phyloP scores from a whole-genome alignment of 1,139 yeast species.

The Kodamaea arcana region DNA sequence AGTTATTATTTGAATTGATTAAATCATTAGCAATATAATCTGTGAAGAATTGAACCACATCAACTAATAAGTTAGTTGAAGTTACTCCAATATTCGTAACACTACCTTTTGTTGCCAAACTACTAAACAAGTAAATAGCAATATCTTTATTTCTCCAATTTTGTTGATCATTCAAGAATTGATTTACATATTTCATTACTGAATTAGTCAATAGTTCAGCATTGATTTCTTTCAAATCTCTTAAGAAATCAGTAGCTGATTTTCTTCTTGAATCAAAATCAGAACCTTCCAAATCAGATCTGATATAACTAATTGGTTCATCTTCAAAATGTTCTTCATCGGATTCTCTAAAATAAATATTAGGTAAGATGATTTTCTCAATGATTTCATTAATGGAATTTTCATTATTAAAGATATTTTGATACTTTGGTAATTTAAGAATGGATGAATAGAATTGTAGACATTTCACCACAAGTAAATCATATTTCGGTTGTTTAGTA shows the following conservation, averaged over 20 bases:
- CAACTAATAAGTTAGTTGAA: slow-evolving; percentile 76
- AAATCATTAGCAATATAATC: slow-evolving; percentile 80
- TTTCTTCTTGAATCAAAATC: slow-evolving; percentile 91
- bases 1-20: slow-evolving; percentile 35
- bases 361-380: slow-evolving; percentile 83
- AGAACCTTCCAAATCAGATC: slow-evolving; percentile 92
- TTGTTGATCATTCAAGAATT: slow-evolving; percentile 48
- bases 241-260: slow-evolving; percentile 83
- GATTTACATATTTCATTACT: slow-evolving; percentile 72
- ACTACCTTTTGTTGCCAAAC: slow-evolving; percentile 87
- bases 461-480: slow-evolving; percentile 77
- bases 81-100: slow-evolving; percentile 86
- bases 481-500: slow-evolving; percentile 73
- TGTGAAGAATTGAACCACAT: slow-evolving; percentile 81
- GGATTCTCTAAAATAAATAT: slow-evolving; percentile 73
- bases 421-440: slow-evolving; percentile 63
- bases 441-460: slow-evolving; percentile 81
- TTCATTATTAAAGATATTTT: slow-evolving; percentile 60
- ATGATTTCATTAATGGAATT: slow-evolving; percentile 71
- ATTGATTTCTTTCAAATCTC: slow-evolving; percentile 79
- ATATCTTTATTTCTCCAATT: slow-evolving; percentile 85
- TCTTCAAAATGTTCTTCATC: slow-evolving; percentile 95
- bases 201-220: slow-evolving; percentile 70
- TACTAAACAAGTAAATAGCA: slow-evolving; percentile 79
- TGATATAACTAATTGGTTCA: slow-evolving; percentile 88